These are phyloP conservation scores for Thermomucor indicae-seudaticae DNA, from an alignment of 371 early-diverging fungal genomes.

Conservation along the genomic window DNA sequence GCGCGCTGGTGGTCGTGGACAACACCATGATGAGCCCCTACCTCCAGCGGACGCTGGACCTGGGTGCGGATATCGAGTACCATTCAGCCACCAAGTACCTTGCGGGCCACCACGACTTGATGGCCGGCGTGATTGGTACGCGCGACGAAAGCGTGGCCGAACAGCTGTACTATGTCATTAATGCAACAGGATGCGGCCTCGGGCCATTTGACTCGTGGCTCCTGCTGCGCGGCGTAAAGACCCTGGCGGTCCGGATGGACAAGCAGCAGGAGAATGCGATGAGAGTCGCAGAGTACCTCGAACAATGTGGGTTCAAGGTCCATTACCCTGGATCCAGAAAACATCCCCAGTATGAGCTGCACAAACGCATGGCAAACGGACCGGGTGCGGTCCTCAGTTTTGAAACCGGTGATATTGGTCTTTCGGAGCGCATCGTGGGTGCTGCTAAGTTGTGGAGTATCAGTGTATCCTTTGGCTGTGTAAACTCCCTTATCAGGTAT, in stretches of 20 bases:
- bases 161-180: conserved; percentile 78
- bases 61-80: conserved; percentile 86
- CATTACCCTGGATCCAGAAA: conserved; percentile 84
- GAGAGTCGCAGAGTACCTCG: conserved; percentile 79
- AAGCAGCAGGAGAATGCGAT: conserved; percentile 74
- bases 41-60: conserved; percentile 78
- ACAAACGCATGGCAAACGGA: conserved; percentile 73
- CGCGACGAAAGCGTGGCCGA: conserved; percentile 67
- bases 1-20: conserved; percentile 85
- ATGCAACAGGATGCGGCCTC: conserved; percentile 89
- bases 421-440: conserved; percentile 84
- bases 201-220: conserved; percentile 88
- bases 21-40: conserved; percentile 95
- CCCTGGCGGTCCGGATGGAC: conserved; percentile 85
- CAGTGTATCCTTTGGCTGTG: conserved; percentile 94
- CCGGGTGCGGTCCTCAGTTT: conserved; percentile 95
- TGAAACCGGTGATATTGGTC: conserved; percentile 82
- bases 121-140: conserved; percentile 86
- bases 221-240: conserved; percentile 84
- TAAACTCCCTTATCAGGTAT: conserved; percentile 92
- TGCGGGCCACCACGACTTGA: conserved; percentile 90
- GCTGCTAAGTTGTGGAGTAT: conserved; percentile 84
- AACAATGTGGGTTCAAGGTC: conserved; percentile 74
- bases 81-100: conserved; percentile 90
- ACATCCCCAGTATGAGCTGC: conserved; percentile 88